phyloP scores from a whole-genome alignment of 2,329 filamentous ascomycete genomes.

The Penicillium hordei region DNA sequence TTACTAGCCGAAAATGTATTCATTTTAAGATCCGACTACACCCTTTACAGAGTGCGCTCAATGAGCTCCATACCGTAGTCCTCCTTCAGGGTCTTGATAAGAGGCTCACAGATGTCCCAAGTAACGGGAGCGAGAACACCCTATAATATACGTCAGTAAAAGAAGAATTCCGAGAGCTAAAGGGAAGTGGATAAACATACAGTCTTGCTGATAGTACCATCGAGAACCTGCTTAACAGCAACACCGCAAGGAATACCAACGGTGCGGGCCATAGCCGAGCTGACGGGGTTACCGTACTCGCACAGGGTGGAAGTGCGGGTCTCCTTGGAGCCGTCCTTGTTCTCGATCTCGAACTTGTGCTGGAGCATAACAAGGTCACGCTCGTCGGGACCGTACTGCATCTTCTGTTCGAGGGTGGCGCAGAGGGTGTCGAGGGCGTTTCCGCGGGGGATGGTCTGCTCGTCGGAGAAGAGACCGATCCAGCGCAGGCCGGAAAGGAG shows the following conservation, averaged over 20 bases:
- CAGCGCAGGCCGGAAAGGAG: slow-evolving; percentile 72
- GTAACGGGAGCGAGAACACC: slow-evolving; percentile 77
- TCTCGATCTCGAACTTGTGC: slow-evolving; percentile 73
- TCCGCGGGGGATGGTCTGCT: slow-evolving; percentile 67
- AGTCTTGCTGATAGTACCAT: slow-evolving; percentile 70
- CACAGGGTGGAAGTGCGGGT: slow-evolving; percentile 76
- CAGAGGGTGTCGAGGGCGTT: slow-evolving; percentile 91
- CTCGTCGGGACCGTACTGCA: slow-evolving; percentile 80
- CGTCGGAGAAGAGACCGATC: slow-evolving; percentile 66
- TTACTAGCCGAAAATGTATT: not conserved
- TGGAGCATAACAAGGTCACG: slow-evolving; percentile 73
- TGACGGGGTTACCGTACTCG: slow-evolving; percentile 77
- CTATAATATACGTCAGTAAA: slow-evolving; percentile 20
- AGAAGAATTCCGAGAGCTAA: not conserved
- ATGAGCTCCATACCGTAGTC: slow-evolving; percentile 72
- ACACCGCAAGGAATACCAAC: slow-evolving; percentile 75
- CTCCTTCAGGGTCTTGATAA: slow-evolving; percentile 76
- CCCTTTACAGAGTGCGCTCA: slow-evolving; percentile 59
- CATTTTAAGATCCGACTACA: not conserved
- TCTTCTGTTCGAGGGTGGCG: slow-evolving; percentile 84
- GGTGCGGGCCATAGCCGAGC: slow-evolving; percentile 72
- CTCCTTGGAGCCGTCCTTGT: slow-evolving; percentile 74
- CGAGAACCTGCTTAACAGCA: slow-evolving; percentile 74
- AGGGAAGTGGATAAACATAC: slow-evolving; percentile 18
- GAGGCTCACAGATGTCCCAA: slow-evolving; percentile 66